These are phyloP conservation scores for Solanum piurae DNA, from an alignment of 257 asterid species.

Conservation along the genomic window DNA sequence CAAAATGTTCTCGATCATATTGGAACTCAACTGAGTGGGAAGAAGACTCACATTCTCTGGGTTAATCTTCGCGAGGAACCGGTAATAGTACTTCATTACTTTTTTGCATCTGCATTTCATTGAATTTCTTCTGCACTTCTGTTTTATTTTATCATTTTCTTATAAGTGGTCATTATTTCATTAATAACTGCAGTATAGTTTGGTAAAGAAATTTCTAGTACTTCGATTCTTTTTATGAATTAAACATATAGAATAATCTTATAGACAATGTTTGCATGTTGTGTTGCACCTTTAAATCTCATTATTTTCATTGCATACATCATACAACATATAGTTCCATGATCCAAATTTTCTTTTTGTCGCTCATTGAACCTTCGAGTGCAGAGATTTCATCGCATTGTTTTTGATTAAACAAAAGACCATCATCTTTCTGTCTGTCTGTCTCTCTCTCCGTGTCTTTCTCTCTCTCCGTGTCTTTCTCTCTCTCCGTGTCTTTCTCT, in stretches of 20 bases:
- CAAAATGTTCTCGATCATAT: slow-evolving; percentile 83
- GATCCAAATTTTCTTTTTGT: background rate
- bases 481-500: background rate
- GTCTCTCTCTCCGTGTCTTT: background rate
- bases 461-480: background rate
- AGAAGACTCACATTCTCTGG: slow-evolving; percentile 70
- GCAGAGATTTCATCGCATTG: background rate
- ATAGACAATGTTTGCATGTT: background rate
- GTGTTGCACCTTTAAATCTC: background rate
- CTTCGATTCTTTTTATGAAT: background rate
- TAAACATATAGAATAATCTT: background rate
- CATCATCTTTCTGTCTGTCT: background rate
- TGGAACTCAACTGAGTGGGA: slow-evolving; percentile 56
- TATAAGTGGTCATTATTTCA: background rate
- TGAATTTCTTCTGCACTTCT: background rate
- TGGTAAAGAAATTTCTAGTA: background rate
- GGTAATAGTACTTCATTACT: slow-evolving; percentile 28
- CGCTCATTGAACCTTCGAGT: background rate
- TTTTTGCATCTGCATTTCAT: background rate
- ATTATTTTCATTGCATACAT: background rate
- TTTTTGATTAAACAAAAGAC: background rate
- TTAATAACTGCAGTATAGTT: background rate
- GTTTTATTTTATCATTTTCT: background rate
- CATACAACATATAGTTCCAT: background rate
- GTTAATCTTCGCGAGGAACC: slow-evolving; percentile 96